Percentiles rank a stretch among this genome's conserved stretches.
phyloP scores from a whole-genome alignment of 495 filamentous ascomycete genomes.

The Xylaria scruposa region DNA sequence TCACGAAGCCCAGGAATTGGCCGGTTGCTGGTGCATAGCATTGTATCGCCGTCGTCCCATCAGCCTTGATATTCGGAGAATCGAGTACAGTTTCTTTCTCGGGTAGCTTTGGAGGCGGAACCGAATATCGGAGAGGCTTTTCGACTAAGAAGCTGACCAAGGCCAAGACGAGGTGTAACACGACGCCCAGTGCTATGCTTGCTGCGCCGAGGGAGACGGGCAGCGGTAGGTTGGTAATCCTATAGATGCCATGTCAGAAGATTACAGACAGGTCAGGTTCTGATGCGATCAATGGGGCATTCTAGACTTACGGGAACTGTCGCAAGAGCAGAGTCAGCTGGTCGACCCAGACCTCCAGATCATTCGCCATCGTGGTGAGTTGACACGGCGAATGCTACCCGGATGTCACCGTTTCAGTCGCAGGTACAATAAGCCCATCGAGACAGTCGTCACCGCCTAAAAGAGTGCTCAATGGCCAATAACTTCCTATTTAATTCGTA shows the following conservation, averaged over 20 bases:
- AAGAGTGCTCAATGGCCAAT: slow-evolving; percentile 4
- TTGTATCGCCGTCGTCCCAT: slow-evolving; percentile 68
- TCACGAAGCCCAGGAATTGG: slow-evolving; percentile 77
- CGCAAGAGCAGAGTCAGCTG: slow-evolving; percentile 29
- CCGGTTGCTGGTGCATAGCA: slow-evolving; percentile 94
- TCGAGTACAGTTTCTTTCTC: slow-evolving; percentile 68
- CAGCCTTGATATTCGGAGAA: slow-evolving; percentile 60
- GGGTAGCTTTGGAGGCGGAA: slow-evolving; percentile 47
- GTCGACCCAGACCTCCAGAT: slow-evolving; percentile 33
- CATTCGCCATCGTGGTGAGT: slow-evolving; percentile 10
- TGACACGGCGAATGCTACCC: background rate
- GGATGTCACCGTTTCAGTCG: slow-evolving; percentile 1
- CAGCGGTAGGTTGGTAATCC: slow-evolving; percentile 30
- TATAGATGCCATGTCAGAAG: slow-evolving; percentile 20
- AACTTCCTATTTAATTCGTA: background rate
- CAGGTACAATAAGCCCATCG: background rate
- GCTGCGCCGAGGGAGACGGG: slow-evolving; percentile 27
- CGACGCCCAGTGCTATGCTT: slow-evolving; percentile 30
- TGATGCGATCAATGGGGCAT: too few relatives aligned
- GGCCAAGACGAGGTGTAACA: slow-evolving; percentile 39
- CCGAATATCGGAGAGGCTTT: slow-evolving; percentile 47
- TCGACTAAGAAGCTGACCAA: slow-evolving; percentile 36
- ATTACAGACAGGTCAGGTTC: background rate
- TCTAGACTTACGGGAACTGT: slow-evolving; percentile 33
- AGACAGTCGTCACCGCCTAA: slow-evolving; percentile 8